phyloP scores from a whole-genome alignment of 75 land plant genomes.

The Picea glauca region DNA sequence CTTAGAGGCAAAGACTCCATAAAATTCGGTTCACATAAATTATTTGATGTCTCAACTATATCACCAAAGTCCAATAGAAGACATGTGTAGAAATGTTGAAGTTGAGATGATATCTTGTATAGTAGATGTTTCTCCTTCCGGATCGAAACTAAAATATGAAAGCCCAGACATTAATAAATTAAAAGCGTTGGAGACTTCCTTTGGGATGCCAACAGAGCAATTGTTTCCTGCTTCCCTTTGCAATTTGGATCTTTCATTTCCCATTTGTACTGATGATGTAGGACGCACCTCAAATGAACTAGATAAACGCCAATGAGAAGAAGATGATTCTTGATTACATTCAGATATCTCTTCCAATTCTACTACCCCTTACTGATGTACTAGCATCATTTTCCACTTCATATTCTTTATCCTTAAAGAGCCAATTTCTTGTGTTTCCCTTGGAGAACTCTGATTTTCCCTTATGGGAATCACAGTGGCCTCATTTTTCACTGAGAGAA shows the following conservation, averaged over 20 bases:
- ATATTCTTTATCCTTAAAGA: too few species aligned
- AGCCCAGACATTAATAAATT: not conserved
- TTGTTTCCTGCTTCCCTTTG: not conserved
- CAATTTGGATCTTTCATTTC: too few species aligned
- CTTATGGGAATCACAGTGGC: too few species aligned
- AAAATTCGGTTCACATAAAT: not conserved
- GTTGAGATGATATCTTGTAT: not conserved
- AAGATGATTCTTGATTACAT: constrained; percentile 15
- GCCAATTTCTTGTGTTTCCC: not conserved
- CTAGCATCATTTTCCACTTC: too few species aligned
- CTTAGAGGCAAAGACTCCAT: not conserved
- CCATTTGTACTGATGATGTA: too few species aligned
- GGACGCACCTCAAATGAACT: constrained; percentile 8
- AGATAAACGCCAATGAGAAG: constrained; percentile 17
- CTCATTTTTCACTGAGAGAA: too few species aligned
- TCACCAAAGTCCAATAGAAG: not conserved
- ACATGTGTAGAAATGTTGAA: not conserved
- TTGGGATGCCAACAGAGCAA: not conserved
- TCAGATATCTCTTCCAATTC: constrained; percentile 24
- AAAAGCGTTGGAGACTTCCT: not conserved
- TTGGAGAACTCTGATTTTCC: too few species aligned
- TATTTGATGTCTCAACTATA: not conserved
- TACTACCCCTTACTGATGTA: constrained; percentile 4
- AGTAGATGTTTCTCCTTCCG: not conserved
- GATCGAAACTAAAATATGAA: not conserved